Base-by-base conservation (phyloP, 176 grass and related monocot genomes). In the Themeda triandra region DNA sequence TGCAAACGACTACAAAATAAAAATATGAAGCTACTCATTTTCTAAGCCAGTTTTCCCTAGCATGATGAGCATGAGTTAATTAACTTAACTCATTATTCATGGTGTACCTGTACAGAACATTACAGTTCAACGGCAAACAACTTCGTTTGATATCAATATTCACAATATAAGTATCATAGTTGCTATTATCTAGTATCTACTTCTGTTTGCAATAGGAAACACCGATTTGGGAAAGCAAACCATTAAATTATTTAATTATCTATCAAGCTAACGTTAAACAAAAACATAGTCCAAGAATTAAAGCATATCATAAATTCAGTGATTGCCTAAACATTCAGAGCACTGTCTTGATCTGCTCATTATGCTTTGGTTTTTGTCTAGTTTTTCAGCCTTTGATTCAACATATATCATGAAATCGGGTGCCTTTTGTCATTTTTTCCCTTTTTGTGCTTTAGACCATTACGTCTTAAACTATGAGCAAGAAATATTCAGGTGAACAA, bases 1-100 rank as follows among this genome's bases (percentile, higher is more conserved):
- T 76, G 23, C n/a, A 13, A 41, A 74, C 75, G 69, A 36, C 62
- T 19, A 24, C 32, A 66, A 78, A 44, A 85, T 17, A 79, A 72
- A 29, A 73, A 7, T 24, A 64, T n/a, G 49, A 63, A 69, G 27
- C 28, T 45, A 18, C 13, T 60, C 18, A 63, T 83, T 62, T 73
- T 35, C 1, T 9, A 32, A 33, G 37, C 15, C 27, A 45, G 54
- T 24, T 74, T 73, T 29, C 25, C 10, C 18, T 48, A 37, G 37
- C 39, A 83, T 32, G 35, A 42, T 42, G 21, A 35, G 59, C 11
- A 3, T 33, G 24, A 49, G 40, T 51, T 48, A 13, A 37, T 39
- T 51, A 65, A 67, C 44, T 53, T 40, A 81, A 35, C 41, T 66
- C 1, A 45, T 49, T 48, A 64, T 35, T 24, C 45, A 65, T 24